Evolutionary conservation across 2,329 filamentous ascomycete genomes (phyloP), one percentile per base, ranked within the genome.

Genomic region (Aspergillus awamori): DNA sequence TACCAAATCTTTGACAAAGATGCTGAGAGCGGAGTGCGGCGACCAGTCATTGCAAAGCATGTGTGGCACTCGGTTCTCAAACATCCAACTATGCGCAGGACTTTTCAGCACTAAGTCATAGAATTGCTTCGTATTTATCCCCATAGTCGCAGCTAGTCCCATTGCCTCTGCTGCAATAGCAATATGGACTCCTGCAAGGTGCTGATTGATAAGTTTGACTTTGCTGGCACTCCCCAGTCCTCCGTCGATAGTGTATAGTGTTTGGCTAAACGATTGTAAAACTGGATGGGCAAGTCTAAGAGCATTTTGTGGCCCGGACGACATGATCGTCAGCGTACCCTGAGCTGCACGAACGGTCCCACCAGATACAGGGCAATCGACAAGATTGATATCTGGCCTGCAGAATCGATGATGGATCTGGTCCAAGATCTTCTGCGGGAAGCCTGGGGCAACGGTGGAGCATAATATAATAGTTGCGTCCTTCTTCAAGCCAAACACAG

Each of bases 1-100:
- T 53, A 53, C 49, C 49, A 53, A 30, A 38, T 53, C 49, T 36
- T 53, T 53, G 26, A 38, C 49, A n/a, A 53, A 53, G 11, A 53
- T 53, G 26, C 24, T 36, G 26, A 53, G 24, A n/a, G 49, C 49
- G 33, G 49, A 53, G 20, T 53, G 26, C 13, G 49, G 26, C 28
- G 49, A 33, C 49, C 49, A 53, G 26, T 53, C 49, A 53, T 53
- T 28, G 24, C n/a, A 6, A 15, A 53, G 26, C 49, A 53, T 53
- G 20, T 38, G 49, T 20, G 49, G 49, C 26, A 36, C 49, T 17
- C 49, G 49, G 33, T 53, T 53, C 49, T 53, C 49, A 53, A 53
- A 53, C 49, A 53, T 53, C 49, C 49, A 53, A 20, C 49, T 53
- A 28, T 28, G 26, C 24, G 49, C 49, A 15, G 26, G 13, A 20